Evolutionary conservation across 148 eudicot genomes (phyloP).

Genomic region (Vaccinium corymbosum): DNA sequence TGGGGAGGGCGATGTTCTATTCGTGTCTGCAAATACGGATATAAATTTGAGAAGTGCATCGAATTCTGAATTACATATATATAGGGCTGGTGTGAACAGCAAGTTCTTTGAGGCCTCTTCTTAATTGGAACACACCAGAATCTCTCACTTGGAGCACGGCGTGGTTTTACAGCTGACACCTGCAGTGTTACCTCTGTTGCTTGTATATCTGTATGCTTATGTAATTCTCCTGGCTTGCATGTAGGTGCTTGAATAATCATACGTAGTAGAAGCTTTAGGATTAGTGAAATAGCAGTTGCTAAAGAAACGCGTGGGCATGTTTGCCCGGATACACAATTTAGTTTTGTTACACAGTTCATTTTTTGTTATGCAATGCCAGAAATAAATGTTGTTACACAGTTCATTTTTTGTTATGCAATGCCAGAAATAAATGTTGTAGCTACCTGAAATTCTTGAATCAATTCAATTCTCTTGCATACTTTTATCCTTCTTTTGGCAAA

Average conservation of each 20-base stretch:
- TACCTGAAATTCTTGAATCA: background rate
- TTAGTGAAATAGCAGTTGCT: background rate
- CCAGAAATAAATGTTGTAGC: background rate
- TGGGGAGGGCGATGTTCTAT: slow-evolving; percentile 64
- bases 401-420: background rate
- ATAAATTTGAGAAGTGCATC: slow-evolving; percentile 36
- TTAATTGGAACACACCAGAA: background rate
- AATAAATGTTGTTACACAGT: background rate
- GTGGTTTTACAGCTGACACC: background rate
- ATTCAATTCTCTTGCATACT: background rate
- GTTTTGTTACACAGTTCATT: background rate
- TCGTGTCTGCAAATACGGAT: slow-evolving; percentile 61
- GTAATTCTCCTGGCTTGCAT: slow-evolving; percentile 4
- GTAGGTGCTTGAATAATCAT: background rate
- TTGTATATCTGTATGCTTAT: background rate
- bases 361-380: background rate
- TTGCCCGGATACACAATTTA: background rate
- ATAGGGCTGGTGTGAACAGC: slow-evolving; percentile 83
- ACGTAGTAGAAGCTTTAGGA: background rate
- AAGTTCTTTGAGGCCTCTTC: slow-evolving; percentile 37
- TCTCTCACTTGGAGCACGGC: background rate
- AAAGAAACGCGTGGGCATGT: background rate
- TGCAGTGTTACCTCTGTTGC: background rate
- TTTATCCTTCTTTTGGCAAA: background rate
- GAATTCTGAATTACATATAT: slow-evolving; percentile 44